Base-by-base conservation (phyloP, 257 asterid genomes). In the Solanum ossicruentum region DNA sequence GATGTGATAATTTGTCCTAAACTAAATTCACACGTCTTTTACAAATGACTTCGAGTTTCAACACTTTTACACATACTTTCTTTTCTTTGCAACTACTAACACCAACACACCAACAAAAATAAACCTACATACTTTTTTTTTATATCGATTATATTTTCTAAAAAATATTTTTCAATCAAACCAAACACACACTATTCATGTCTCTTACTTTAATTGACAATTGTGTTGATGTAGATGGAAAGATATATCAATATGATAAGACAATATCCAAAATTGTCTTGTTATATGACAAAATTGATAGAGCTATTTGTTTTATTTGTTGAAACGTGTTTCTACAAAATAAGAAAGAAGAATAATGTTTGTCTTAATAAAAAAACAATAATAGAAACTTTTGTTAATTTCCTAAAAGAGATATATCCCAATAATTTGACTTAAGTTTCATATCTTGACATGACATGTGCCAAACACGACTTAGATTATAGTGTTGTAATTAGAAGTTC, bases 241-340 rank as follows among this genome's bases (percentile, higher is more conserved):
- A 69, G 77, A 36, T 36, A 20, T 23, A 20, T 23, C 23, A 63
- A 11, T 8, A 69, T 36, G 77, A 69, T 16, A 69, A 36, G 77
- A 69, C 77, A 36, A 67, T 39, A 36, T 69, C 9, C 8, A 32
- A 69, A 69, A 17, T 69, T 69, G 23, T 16, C 23, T 0, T 36
- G n/a, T 67, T 32, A 69, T 69, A 69, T 17, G 52, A n/a, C 67
- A 21, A 60, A 60, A 15, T 57, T 57, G 65, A 18, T 21, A 17
- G 23, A 20, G 8, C 12, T 18, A 15, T 55, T 16, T 55, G 16
- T 55, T 16, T 55, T 12, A n/a, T 58, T 56, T 58, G 66, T n/a
- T 58, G 66, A 67, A 67, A 67, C 15, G 49, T 67, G 77, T 32
- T 67, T 36, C 77, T 32, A 67, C 77, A 67, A 67, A 67, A 16